phyloP scores from a whole-genome alignment of 371 early-diverging fungal genomes.

The Mortierella sp. region DNA sequence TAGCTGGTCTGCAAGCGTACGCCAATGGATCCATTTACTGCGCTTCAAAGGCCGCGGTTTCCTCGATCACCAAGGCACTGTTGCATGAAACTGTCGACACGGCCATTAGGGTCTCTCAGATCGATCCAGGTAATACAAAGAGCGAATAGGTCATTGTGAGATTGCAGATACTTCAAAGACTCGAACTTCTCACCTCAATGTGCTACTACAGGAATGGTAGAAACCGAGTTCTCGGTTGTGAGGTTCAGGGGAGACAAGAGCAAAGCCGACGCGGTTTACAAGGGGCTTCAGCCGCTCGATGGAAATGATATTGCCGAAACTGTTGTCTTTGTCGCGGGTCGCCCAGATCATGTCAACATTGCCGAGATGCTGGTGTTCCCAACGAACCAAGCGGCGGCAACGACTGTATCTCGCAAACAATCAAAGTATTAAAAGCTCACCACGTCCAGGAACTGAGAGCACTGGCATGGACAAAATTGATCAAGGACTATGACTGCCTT shows the following conservation, averaged over 20 bases:
- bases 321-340: constrained; percentile 84
- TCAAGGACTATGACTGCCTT: too few relatives aligned
- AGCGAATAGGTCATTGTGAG: neutral
- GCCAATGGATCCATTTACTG: constrained; percentile 89
- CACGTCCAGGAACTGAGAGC: too few relatives aligned
- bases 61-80: constrained; percentile 83
- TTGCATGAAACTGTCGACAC: constrained; percentile 84
- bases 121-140: constrained; percentile 70
- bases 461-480: too few relatives aligned
- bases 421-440: too few relatives aligned
- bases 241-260: constrained; percentile 85
- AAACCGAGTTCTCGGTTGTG: constrained; percentile 93
- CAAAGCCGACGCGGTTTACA: constrained; percentile 83
- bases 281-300: constrained; percentile 66
- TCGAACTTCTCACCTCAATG: too few relatives aligned
- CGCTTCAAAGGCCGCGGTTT: constrained; percentile 91
- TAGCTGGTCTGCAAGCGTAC: constrained; percentile 68
- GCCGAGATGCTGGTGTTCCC: constrained; percentile 83
- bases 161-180: too few relatives aligned
- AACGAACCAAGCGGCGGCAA: constrained; percentile 78
- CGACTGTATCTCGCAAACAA: constrained; percentile 52
- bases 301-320: constrained; percentile 70
- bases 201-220: constrained; percentile 69
- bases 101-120: constrained; percentile 79
- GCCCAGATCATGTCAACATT: constrained; percentile 87